Evolutionary conservation across 75 land plant genomes (phyloP), one percentile per base, ranked within the genome.

Genomic region (Larix kaempferi): DNA sequence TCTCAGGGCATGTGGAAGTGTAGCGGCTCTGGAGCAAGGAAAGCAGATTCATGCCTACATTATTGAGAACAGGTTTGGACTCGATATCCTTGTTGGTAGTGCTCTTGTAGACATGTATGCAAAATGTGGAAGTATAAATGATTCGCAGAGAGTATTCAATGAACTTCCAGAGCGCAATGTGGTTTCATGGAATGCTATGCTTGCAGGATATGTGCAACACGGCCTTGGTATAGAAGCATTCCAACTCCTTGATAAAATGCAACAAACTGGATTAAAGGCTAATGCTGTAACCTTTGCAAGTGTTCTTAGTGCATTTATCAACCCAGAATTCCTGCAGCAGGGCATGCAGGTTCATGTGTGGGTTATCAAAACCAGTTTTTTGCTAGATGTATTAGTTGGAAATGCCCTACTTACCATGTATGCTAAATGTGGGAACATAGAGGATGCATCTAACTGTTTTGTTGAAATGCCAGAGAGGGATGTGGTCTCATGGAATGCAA

Each of bases 61-160:
- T 57, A 44, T 82, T 3, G 86, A 84, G 59, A 17, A 16, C 73
- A 91, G 91, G 5, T 77, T 86, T 71, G 83, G 74, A 41, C 60
- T 69, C 16, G 88, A 91, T 74, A 27, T 71, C 74, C 86, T 78
- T 74, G 82, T 91, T 11, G 82, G 72, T 16, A 89, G 86, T 80
- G 79, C 89, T 16, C 77, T 84, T 2, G 78, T 88, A 35, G 88
- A 86, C 61, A 86, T 91, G 88, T 91, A 91, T 79, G 88, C 74
- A 3, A 89, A 86, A 56, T 86, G 86, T 79, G 82, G 84, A 17
- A 75, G 65, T 12, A 60, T 86, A 8, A 12, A 56, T 2, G 69
- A 77, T 39, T 80, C 88, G 25, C 74, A 84, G 21, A 29, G 67
- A 23, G 66, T 89, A 61, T 89, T 89, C 79, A 58, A 65, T 21